Evolutionary conservation across 257 asterid genomes (phyloP).

Genomic region (Plantago elongata): DNA sequence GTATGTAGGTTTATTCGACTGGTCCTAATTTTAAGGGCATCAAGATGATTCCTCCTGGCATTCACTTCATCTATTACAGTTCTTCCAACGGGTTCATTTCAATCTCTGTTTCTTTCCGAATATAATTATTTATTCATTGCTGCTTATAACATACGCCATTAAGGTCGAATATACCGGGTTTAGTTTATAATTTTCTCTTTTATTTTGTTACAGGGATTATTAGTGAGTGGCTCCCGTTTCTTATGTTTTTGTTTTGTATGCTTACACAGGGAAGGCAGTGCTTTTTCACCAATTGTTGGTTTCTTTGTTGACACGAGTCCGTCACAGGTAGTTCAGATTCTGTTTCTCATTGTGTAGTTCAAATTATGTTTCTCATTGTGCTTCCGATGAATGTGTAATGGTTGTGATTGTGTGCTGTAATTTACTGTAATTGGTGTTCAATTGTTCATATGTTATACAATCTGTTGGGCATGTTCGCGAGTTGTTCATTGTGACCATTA

Average conservation of each 20-base stretch:
- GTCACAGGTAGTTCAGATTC: conserved; percentile 74
- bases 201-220: too few species aligned
- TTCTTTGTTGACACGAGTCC: conserved; percentile 49
- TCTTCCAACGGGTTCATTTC: conserved; percentile 57
- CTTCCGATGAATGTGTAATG: neutral
- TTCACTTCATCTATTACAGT: conserved; percentile 75
- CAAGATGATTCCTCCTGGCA: conserved; percentile 93
- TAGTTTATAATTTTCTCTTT: neutral
- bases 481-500: too few species aligned
- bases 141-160: too few species aligned
- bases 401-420: neutral
- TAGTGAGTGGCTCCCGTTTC: too few species aligned
- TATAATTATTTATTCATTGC: too few species aligned
- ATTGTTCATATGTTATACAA: too few species aligned
- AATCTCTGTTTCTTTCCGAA: too few species aligned
- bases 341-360: too few species aligned
- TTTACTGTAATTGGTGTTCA: neutral
- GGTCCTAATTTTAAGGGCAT: conserved; percentile 91
- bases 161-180: too few species aligned
- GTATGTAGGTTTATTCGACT: conserved; percentile 56
- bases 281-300: conserved; percentile 79
- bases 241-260: conserved; percentile 2
- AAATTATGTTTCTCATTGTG: neutral
- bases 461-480: too few species aligned
- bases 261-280: conserved; percentile 63